Evolutionary conservation across 2,329 filamentous ascomycete species (phyloP), one percentile per base, ranked within the genome.

Genomic region (Colletotrichum spinosum): DNA sequence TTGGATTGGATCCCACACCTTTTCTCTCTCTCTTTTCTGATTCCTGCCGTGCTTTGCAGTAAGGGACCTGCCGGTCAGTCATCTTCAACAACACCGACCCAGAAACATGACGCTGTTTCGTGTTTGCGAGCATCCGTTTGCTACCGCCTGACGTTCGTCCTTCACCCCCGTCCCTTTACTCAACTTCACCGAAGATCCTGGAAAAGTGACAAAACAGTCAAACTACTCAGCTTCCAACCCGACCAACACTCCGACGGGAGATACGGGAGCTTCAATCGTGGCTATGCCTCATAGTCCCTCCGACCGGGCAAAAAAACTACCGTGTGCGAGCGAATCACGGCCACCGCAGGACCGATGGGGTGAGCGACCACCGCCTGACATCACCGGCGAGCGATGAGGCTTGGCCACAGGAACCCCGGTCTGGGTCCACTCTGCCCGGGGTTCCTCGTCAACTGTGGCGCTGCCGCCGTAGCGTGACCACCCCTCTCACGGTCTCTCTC

Each of bases 361-460:
- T n/a, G 17, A 37, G 42, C 54, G 37, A 11, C 44, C 11, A 34
- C 25, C 48, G 53, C 58, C 63, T 66, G 52, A 66, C 63, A 66
- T 66, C 63, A 63, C 58, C 52, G 10, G 46, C 35, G 44, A 17
- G 44, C n/a, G 39, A 15, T 44, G 42, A 57, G 56, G 51, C 53
- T 63, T 62, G 63, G 57, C 57, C 35, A 38, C 45, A 33, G 17
- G 17, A 17, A 17, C 17, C 17, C 17, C 17, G 17, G 17, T 44
- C 37, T 17, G 25, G 13, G 11, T 39, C 57, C 45, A 44, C 44
- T 17, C 15, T 34, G 33, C 35, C 15, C 10, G 42, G 49, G 51
- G 59, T 55, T 56, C 59, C 58, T 66, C 48, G 52, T 48, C 46
- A 62, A 34, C 12, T 15, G 58, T 62, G 57, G 57, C 55, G 55